Evolutionary conservation across 73 alveolate species (phyloP).

Genomic region (Paramecium primaurelia): DNA sequence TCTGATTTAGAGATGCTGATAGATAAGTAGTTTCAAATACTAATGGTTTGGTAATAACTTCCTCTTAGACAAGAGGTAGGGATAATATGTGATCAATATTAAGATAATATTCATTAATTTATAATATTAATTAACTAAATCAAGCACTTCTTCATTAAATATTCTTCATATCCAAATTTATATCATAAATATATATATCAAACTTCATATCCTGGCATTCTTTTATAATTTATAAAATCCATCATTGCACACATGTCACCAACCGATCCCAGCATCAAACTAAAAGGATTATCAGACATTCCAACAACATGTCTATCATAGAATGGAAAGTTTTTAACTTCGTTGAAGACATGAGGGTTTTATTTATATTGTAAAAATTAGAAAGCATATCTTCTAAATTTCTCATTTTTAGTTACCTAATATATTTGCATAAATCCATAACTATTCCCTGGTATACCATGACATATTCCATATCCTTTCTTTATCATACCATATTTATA

Average conservation of each 20-base stretch:
- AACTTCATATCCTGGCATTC: constrained; percentile 65
- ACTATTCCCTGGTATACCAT: constrained; percentile 95
- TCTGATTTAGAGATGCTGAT: constrained; percentile 26
- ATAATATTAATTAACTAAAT: background rate
- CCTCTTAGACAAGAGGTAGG: constrained; percentile 41
- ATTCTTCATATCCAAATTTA: no score
- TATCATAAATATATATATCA: constrained; percentile 8
- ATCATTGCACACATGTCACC: constrained; percentile 62
- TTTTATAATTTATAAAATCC: constrained; percentile 55
- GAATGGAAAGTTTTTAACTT: constrained; percentile 62
- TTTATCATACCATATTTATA: constrained; percentile 89
- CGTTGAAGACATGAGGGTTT: constrained; percentile 63
- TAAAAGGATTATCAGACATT: constrained; percentile 86
- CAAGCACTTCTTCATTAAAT: no score
- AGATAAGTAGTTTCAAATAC: constrained; percentile 42
- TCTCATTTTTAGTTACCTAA: constrained; percentile 71
- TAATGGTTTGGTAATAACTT: constrained; percentile 44
- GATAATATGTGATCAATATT: background rate
- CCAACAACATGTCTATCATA: constrained; percentile 73
- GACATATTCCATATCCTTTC: constrained; percentile 96
- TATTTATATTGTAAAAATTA: constrained; percentile 66
- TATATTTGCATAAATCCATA: constrained; percentile 78
- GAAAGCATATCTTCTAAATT: constrained; percentile 74
- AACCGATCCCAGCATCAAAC: constrained; percentile 90
- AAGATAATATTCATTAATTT: background rate